Percentiles rank a stretch among this genome's conserved stretches.
Conservation (phyloP, 192 early-diverging fungal genomes). For the Coemansia sp. region DNA sequence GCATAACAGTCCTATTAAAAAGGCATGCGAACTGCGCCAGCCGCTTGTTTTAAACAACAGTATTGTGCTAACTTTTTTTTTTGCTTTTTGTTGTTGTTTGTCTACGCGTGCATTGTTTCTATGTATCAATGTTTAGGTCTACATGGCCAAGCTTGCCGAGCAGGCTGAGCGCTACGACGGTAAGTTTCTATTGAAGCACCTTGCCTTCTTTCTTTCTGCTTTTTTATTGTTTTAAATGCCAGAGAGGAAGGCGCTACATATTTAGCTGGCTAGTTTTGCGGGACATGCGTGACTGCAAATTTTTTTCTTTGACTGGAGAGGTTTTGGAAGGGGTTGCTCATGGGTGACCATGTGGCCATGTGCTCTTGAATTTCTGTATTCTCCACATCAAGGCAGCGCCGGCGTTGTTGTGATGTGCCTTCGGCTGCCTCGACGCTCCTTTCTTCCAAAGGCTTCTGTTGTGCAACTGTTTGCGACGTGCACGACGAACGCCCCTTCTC, state of each 20-base stretch:
- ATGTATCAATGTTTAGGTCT: conserved; percentile 56
- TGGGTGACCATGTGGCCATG: not conserved
- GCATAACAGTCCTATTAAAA: not conserved
- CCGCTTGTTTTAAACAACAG: not conserved
- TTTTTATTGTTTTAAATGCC: not conserved
- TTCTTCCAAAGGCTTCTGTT: no score
- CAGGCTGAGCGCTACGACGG: conserved; percentile 99
- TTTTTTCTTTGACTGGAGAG: not conserved
- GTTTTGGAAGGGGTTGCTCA: no score
- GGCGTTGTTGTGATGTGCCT: no score
- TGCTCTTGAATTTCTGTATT: not conserved
- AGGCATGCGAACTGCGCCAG: not conserved
- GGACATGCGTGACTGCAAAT: not conserved
- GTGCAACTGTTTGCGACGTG: no score
- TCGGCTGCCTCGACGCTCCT: no score
- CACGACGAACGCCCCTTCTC: no score
- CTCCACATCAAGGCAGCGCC: not conserved
- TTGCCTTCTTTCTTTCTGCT: not conserved
- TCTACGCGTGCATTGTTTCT: not conserved
- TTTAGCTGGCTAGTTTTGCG: not conserved
- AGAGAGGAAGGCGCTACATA: not conserved
- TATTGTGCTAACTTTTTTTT: not conserved
- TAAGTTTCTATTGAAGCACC: conserved; percentile 54
- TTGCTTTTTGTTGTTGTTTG: conserved; percentile 5
- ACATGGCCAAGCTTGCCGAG: conserved; percentile 98